Evolutionary conservation across 345 rosid genomes (phyloP), one percentile per base, ranked within the genome.

Genomic region (Abelmoschus esculentus): DNA sequence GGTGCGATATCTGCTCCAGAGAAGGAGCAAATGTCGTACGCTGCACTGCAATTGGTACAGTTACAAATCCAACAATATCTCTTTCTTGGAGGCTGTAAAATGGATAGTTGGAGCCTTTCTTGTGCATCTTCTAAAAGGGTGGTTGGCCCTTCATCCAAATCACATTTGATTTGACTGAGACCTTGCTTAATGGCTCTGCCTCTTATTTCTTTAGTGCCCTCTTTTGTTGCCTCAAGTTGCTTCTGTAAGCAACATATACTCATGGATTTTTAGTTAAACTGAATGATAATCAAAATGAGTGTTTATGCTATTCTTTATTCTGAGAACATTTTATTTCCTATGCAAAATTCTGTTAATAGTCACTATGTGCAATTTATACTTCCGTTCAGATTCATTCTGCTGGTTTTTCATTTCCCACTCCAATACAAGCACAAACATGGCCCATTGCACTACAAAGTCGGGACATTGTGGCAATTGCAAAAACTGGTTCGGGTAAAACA

Each of bases 401-500:
- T 71, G 99, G 99, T 46, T 93, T 93, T 72, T 65, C 83, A 31
- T 81, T 86, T 28, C 99, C 99, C 40, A 93, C 99, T 46, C 99
- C 99, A 6, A 93, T 93, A 72, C 99, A 93, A 81, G 97, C 99
- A 66, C 99, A 93, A 83, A 89, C 99, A 53, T 95, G 99, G 99
- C 96, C 99, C 54, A 89, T 95, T 83, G 96, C 99, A 22, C 73
- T 95, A 49, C 93, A 85, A 75, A 84, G 86, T 78, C 86, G 88
- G 76, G 99, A 95, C 74, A 88, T 89, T 67, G 97, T 95, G 53
- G 99, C 99, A 61, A 87, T 91, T 86, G 99, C 99, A 38, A 95
- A 91, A 84, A 91, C 97, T 67, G 97, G 99, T 79, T 95, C 99
- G n/a, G 99, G 99, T 72, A 95, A 95, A 90, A 95, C 99, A 31